Percentiles rank a stretch among this genome's conserved stretches.
Evolutionary conservation across 495 filamentous ascomycete species (phyloP).

Genomic region (Aspergillus nidulans): DNA sequence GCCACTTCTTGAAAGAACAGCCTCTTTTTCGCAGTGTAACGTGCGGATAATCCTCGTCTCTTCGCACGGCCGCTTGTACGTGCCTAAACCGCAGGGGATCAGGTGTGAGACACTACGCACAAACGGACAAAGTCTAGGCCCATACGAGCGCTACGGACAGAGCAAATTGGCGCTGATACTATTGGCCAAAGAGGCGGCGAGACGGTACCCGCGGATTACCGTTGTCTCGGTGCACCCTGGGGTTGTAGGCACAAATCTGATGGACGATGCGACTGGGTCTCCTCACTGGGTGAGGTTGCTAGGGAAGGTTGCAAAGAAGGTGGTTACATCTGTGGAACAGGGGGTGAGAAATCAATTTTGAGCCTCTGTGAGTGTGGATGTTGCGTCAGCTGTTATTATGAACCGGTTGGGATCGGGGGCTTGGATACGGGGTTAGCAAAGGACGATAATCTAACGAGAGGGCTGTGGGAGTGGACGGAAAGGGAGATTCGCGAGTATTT

Average conservation of each 20-base stretch:
- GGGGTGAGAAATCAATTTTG: slow-evolving; percentile 51
- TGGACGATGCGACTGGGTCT: slow-evolving; percentile 5
- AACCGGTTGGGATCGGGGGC: slow-evolving; percentile 36
- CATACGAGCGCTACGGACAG: slow-evolving; percentile 35
- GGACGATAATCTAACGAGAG: slow-evolving; percentile 39
- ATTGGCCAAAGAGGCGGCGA: slow-evolving; percentile 35
- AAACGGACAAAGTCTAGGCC: not conserved
- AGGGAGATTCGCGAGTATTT: not conserved
- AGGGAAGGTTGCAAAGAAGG: not conserved
- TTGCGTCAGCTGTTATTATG: slow-evolving; percentile 42
- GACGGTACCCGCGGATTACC: slow-evolving; percentile 37
- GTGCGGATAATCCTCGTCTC: not conserved
- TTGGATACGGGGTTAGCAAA: not conserved
- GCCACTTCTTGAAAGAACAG: not conserved
- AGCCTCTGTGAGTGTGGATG: slow-evolving; percentile 30
- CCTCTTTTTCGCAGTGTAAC: not conserved
- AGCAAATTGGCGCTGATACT: slow-evolving; percentile 48
- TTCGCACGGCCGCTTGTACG: not conserved
- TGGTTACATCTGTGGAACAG: not conserved
- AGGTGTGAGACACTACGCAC: not conserved
- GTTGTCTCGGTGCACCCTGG: slow-evolving; percentile 38
- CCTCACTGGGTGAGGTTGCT: slow-evolving; percentile 1
- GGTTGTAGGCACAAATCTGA: slow-evolving; percentile 30
- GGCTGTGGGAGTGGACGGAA: slow-evolving; percentile 51
- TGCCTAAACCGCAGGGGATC: not conserved